Percentiles rank a stretch among this genome's conserved stretches.
Conservation (phyloP, 495 filamentous ascomycete species). For the Elaphomyces granulatus region DNA sequence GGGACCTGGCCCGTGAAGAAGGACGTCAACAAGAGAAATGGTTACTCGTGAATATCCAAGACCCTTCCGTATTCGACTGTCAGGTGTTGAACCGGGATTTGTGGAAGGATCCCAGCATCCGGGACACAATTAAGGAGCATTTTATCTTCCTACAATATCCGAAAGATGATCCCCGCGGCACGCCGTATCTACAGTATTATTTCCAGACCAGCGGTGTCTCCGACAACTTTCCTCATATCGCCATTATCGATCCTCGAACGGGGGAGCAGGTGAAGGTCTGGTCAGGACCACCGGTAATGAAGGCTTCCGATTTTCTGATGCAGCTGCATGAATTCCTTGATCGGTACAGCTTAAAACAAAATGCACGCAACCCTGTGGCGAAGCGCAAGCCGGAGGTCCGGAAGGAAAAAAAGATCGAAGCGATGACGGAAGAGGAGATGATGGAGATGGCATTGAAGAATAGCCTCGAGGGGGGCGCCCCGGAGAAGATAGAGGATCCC, state of each 20-base stretch:
- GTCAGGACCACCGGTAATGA: conserved; percentile 69
- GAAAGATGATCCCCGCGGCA: conserved; percentile 60
- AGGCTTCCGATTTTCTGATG: conserved; percentile 68
- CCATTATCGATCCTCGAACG: conserved; percentile 88
- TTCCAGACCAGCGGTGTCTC: conserved; percentile 56
- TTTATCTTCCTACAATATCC: conserved; percentile 91
- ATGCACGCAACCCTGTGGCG: conserved; percentile 84
- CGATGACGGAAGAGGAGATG: conserved; percentile 96
- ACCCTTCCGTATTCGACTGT: conserved; percentile 80
- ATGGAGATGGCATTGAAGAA: conserved; percentile 83
- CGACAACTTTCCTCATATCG: conserved; percentile 86
- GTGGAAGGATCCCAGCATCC: conserved; percentile 74
- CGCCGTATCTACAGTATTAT: conserved; percentile 79
- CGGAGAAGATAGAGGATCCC: conserved; percentile 47
- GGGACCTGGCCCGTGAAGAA: conserved; percentile 68
- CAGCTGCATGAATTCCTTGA: conserved; percentile 92
- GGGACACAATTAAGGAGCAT: conserved; percentile 70
- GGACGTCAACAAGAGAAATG: conserved; percentile 82
- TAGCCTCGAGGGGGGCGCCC: conserved; percentile 41
- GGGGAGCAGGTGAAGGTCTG: conserved; percentile 96
- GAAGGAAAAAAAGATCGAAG: conserved; percentile 57
- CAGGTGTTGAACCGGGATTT: conserved; percentile 86
- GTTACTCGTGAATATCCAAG: conserved; percentile 91
- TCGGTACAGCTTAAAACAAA: conserved; percentile 73
- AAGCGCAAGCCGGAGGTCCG: conserved; percentile 58